Evolutionary conservation across 441 rosid species (phyloP).

Genomic region (Populus hybrid): DNA sequence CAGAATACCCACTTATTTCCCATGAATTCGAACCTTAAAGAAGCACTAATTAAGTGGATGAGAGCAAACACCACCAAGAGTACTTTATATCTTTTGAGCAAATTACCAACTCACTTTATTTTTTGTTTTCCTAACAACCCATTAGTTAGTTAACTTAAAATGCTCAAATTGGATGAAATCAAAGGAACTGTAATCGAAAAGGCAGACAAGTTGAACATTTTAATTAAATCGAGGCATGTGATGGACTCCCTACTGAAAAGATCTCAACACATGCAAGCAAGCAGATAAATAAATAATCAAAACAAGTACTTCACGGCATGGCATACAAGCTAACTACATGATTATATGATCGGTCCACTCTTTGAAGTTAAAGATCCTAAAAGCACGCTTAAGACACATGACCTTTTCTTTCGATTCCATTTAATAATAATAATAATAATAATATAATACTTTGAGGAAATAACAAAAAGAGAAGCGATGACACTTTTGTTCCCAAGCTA

Average conservation of each 20-base stretch:
- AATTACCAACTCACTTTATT: not conserved
- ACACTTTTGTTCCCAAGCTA: not conserved
- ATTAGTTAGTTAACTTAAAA: slow-evolving; percentile 2
- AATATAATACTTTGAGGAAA: not conserved
- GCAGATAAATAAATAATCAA: not conserved
- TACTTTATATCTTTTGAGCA: not conserved
- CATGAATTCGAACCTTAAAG: not conserved
- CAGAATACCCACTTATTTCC: not conserved
- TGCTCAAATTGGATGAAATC: slow-evolving; percentile 10
- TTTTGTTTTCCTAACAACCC: not conserved
- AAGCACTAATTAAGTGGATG: not conserved
- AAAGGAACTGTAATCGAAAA: not conserved
- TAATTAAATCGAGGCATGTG: not conserved
- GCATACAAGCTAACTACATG: not conserved
- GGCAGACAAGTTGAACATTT: not conserved
- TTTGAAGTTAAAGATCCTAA: slow-evolving; percentile 55
- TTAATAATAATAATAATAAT: not conserved
- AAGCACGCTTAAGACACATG: slow-evolving; percentile 58
- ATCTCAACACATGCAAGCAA: slow-evolving; percentile 18
- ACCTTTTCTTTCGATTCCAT: slow-evolving; percentile 14
- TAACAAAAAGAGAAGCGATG: not conserved
- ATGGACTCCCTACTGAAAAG: slow-evolving; percentile 16
- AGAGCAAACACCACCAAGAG: not conserved
- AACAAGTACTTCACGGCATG: not conserved
- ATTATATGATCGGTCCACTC: slow-evolving; percentile 23